These are phyloP conservation scores for Wickerhamomyces rabaulensis DNA, from an alignment of 805 yeast species.

Conservation along the genomic window DNA sequence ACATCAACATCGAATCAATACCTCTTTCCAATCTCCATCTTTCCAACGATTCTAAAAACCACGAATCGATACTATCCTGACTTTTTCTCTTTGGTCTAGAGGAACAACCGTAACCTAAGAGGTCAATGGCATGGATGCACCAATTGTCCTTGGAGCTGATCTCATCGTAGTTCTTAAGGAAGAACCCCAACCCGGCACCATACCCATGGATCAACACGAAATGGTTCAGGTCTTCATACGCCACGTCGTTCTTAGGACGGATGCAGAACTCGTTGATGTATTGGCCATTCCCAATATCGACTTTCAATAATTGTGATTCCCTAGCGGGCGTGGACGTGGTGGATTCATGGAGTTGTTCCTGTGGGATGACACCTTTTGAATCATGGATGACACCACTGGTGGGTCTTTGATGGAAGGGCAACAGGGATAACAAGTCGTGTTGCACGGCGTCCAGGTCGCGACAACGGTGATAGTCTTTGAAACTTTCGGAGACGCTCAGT, in stretches of 20 bases:
- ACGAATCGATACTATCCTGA: constrained; percentile 27
- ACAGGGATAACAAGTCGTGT: constrained; percentile 35
- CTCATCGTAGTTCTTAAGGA: constrained; percentile 64
- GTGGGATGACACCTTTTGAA: constrained; percentile 4
- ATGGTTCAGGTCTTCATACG: constrained; percentile 30
- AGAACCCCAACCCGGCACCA: constrained; percentile 91
- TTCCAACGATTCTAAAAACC: constrained; percentile 50
- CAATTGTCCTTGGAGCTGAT: constrained; percentile 42
- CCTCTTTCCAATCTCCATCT: constrained; percentile 55
- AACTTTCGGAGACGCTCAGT: constrained; percentile 43
- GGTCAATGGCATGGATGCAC: constrained; percentile 81
- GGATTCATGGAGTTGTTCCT: constrained; percentile 8
- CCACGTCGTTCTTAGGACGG: constrained; percentile 37
- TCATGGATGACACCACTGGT: constrained; percentile 8
- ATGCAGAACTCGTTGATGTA: constrained; percentile 76
- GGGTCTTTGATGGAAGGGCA: constrained; percentile 41
- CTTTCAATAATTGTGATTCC: constrained; percentile 25
- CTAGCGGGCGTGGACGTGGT: constrained; percentile 11
- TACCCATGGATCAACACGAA: constrained; percentile 87
- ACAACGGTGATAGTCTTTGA: constrained; percentile 42
- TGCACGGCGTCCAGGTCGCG: constrained; percentile 40
- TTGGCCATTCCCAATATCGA: constrained; percentile 40
- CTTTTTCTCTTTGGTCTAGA: constrained; percentile 57
- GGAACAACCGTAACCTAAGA: constrained; percentile 88
- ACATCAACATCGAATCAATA: constrained; percentile 44